Base-by-base conservation (phyloP, 805 yeast genomes). In the Wickerhamomyces xylosicus region DNA sequence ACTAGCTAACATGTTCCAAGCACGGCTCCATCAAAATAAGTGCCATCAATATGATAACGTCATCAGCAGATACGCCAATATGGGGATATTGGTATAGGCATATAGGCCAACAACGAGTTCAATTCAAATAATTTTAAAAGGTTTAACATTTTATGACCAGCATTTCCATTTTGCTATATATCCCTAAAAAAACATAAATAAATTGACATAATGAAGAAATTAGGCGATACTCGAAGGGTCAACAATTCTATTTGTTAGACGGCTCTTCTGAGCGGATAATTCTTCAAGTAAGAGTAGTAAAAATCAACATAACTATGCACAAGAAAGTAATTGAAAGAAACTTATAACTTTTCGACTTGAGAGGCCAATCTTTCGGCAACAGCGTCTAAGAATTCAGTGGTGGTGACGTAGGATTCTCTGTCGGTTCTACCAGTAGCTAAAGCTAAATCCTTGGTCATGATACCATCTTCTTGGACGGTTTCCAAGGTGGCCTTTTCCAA, bases 371-470 rank as follows among this genome's bases (percentile, higher is more conserved):
- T 72, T 38, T 66, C 67, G 47, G 81, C 79, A 50, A 84, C 92
- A 32, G 87, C 86, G 46, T 79, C 83, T 47, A 84, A 66, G 59
- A 84, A 84, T 55, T 80, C 89, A 43, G 76, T 72, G 38, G 90
- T 83, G 44, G 82, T 76, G 37, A 79, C 90, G 49, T 75, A 81
- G 33, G 78, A 64, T 9, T 67, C 62, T 61, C 84, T 71, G 36
- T 71, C 72, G 42, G 77, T 69, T 47, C 69, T 71, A 45, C 84
- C 84, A 52, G 72, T 69, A 37, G 86, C 79, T 45, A 82, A 65
- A 13, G 92, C 90, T 57, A 83, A 70, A 57, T 83, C 92, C 58
- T 83, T 83, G 41, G 92, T 83, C 89, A 82, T 81, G 49, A 79
- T 73, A 43, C 82, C 80, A 54, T 81, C 89, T 45, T 66, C 65